Evolutionary conservation across 176 grass and related monocot genomes (phyloP).

Genomic region (Aegilops longissima): DNA sequence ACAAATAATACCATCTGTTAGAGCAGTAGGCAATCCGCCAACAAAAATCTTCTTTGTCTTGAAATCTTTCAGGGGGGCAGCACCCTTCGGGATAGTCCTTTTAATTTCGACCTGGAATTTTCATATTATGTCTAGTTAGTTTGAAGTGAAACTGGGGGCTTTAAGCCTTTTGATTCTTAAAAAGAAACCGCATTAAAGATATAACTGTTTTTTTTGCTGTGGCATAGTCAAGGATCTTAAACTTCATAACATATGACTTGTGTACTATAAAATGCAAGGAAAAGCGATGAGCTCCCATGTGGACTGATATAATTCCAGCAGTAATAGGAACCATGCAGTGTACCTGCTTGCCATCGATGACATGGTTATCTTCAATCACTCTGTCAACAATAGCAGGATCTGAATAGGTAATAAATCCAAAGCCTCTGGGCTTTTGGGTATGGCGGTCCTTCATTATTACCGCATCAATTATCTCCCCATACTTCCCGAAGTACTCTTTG

Average conservation of each 20-base stretch:
- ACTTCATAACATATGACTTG: background rate
- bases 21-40: conserved; percentile 65
- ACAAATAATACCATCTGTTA: conserved; percentile 66
- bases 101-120: conserved; percentile 86
- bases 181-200: background rate
- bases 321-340: background rate
- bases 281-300: background rate
- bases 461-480: conserved; percentile 72
- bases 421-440: conserved; percentile 82
- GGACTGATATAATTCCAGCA: background rate
- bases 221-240: background rate
- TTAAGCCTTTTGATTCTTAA: background rate
- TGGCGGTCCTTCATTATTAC: conserved; percentile 94
- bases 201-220: background rate
- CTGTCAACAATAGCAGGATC: conserved; percentile 75
- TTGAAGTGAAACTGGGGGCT: background rate
- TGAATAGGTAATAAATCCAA: conserved; percentile 85
- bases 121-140: background rate
- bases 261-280: background rate
- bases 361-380: conserved; percentile 76
- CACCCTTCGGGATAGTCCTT: conserved; percentile 91
- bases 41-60: conserved; percentile 94
- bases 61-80: conserved; percentile 83
- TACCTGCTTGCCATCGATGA: conserved; percentile 80
- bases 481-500: conserved; percentile 76